A percentile compares a stretch with the other conserved stretches of the same genome.
phyloP scores from a whole-genome alignment of 768 basidiomycete genomes.

The Suillus tomentosus region DNA sequence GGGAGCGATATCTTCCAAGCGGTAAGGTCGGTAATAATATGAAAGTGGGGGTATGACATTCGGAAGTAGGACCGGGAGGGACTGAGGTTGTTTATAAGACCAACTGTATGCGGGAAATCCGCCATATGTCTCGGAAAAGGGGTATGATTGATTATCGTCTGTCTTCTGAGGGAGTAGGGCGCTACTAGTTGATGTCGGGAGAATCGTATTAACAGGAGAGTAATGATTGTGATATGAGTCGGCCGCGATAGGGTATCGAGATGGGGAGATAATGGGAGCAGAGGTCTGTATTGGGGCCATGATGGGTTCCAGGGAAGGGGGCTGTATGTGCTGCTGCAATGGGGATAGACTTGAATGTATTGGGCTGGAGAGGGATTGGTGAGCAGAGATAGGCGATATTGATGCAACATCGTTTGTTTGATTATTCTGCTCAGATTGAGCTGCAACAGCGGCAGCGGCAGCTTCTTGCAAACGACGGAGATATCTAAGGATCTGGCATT shows the following conservation, averaged over 20 bases:
- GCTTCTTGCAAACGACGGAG: conserved; percentile 77
- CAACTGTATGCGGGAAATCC: conserved; percentile 70
- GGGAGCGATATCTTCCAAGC: conserved; percentile 81
- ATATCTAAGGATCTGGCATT: conserved; percentile 49
- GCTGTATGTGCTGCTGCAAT: conserved; percentile 21
- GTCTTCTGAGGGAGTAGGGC: conserved; percentile 39
- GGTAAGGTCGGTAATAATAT: conserved; percentile 71
- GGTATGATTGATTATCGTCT: conserved; percentile 45
- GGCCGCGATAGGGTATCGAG: conserved; percentile 69
- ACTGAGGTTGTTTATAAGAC: conserved; percentile 67
- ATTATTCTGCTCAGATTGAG: conserved; percentile 41
- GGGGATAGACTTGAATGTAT: conserved; percentile 48
- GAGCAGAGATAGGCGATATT: conserved; percentile 49
- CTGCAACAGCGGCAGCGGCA: conserved; percentile 57
- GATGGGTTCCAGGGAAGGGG: conserved; percentile 56
- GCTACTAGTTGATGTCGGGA: conserved; percentile 32
- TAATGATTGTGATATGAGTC: conserved; percentile 67
- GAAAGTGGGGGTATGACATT: conserved; percentile 58
- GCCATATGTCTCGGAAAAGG: conserved; percentile 56
- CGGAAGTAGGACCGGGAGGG: conserved; percentile 47
- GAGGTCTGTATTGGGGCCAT: conserved; percentile 43
- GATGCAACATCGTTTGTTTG: conserved; percentile 39
- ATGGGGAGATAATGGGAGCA: conserved; percentile 52
- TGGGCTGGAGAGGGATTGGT: conserved; percentile 44
- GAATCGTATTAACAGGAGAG: conserved; percentile 36